phyloP scores from a whole-genome alignment of 2,329 filamentous ascomycete species.

The Fusarium dimerum region DNA sequence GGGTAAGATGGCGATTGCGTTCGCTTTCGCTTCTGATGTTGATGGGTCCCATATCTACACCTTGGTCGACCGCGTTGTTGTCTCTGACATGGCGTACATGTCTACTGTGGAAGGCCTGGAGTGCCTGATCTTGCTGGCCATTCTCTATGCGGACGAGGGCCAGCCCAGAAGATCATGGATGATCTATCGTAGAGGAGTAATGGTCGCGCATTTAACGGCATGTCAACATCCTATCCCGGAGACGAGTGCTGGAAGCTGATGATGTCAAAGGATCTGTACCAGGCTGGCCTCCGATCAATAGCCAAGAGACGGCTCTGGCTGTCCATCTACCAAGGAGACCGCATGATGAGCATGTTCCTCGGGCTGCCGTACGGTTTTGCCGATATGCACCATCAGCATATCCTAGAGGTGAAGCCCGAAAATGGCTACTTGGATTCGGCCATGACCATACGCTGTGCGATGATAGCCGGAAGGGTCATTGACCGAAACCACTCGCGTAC shows the following conservation, averaged over 20 bases:
- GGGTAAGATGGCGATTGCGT: constrained; percentile 39
- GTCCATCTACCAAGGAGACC: constrained; percentile 33
- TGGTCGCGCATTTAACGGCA: constrained; percentile 45
- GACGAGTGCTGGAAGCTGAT: no score
- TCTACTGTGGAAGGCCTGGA: constrained; percentile 44
- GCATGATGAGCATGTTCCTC: constrained; percentile 44
- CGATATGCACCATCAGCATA: constrained; percentile 21
- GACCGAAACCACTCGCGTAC: constrained; percentile 37
- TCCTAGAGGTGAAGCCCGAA: constrained; percentile 5
- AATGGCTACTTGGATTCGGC: no score
- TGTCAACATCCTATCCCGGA: no score
- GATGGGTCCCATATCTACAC: constrained; percentile 36
- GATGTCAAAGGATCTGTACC: no score
- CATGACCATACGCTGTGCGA: no score
- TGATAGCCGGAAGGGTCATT: constrained; percentile 43
- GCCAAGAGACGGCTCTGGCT: constrained; percentile 26
- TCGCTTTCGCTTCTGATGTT: constrained; percentile 36
- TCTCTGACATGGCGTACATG: constrained; percentile 42
- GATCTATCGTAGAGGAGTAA: constrained; percentile 40
- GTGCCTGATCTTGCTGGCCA: constrained; percentile 42
- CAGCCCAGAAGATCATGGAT: constrained; percentile 45
- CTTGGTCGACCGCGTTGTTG: constrained; percentile 39
- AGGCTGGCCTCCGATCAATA: no score
- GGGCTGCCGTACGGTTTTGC: constrained; percentile 44
- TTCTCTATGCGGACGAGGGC: constrained; percentile 45